Conservation (phyloP, 1,284 basidiomycete genomes). For the Fomitopsis betulina region DNA sequence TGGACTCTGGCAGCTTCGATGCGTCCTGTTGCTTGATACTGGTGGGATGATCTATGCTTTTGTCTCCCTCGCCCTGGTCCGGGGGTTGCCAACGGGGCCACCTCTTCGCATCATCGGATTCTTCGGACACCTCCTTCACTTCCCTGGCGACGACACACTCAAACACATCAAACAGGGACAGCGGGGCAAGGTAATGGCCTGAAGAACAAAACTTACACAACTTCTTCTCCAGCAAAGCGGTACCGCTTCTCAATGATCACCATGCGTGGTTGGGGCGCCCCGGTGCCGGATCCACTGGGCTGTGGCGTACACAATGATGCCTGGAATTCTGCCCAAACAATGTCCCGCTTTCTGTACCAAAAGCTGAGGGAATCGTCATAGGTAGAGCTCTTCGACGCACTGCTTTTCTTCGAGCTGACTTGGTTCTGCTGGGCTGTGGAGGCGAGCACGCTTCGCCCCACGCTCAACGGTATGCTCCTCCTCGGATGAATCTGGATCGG, state of each 20-base stretch:
- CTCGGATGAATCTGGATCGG: constrained; percentile 25
- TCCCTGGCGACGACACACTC: constrained; percentile 42
- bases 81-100: constrained; percentile 56
- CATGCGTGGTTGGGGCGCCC: constrained; percentile 22
- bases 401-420: constrained; percentile 39
- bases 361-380: neutral
- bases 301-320: constrained; percentile 35
- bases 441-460: constrained; percentile 25
- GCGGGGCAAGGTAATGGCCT: neutral
- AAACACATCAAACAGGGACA: constrained; percentile 16
- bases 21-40: neutral
- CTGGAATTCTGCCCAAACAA: constrained; percentile 60
- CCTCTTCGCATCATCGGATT: constrained; percentile 67
- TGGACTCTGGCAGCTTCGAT: constrained; percentile 9
- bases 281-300: constrained; percentile 7
- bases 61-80: constrained; percentile 8
- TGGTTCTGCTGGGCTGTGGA: constrained; percentile 15
- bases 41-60: constrained; percentile 1
- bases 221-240: constrained; percentile 69
- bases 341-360: constrained; percentile 40
- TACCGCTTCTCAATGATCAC: constrained; percentile 67
- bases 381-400: constrained; percentile 25
- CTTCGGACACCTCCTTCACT: constrained; percentile 63
- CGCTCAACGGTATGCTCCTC: constrained; percentile 17
- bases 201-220: constrained; percentile 37